These are phyloP conservation scores for Blastobotrys chiropterorum DNA, from an alignment of 805 yeast genomes.

Conservation along the genomic window DNA sequence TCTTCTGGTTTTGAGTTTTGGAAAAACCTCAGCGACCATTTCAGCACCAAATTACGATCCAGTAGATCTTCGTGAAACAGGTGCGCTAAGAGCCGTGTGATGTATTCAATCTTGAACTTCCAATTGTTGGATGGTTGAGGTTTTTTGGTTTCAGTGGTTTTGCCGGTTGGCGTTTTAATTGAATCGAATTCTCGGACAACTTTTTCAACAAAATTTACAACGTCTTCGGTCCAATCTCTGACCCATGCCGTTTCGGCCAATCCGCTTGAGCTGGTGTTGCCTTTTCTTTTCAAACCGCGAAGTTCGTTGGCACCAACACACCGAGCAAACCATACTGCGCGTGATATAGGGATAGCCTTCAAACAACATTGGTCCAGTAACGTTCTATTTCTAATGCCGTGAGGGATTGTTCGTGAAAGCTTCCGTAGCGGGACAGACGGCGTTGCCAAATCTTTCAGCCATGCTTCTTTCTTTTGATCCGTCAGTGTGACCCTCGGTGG, in stretches of 20 bases:
- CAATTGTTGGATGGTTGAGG: slow-evolving; percentile 23
- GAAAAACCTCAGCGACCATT: slow-evolving; percentile 56
- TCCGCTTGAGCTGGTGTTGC: slow-evolving; percentile 17
- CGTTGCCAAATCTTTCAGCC: slow-evolving; percentile 78
- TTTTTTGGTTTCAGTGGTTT: background rate
- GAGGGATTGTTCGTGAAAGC: slow-evolving; percentile 78
- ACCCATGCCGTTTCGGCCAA: slow-evolving; percentile 55
- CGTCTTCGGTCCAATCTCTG: slow-evolving; percentile 86
- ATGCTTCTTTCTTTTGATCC: slow-evolving; percentile 73
- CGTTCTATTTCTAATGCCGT: slow-evolving; percentile 71
- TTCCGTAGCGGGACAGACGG: slow-evolving; percentile 57
- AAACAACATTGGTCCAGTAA: slow-evolving; percentile 67
- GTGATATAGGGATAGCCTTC: slow-evolving; percentile 62
- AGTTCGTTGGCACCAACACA: slow-evolving; percentile 81
- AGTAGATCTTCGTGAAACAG: slow-evolving; percentile 64
- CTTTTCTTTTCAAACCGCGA: slow-evolving; percentile 49
- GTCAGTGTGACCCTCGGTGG: slow-evolving; percentile 90
- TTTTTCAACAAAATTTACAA: slow-evolving; percentile 52
- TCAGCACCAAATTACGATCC: slow-evolving; percentile 54
- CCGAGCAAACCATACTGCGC: slow-evolving; percentile 88
- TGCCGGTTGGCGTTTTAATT: background rate
- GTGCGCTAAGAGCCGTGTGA: slow-evolving; percentile 53
- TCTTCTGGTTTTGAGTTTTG: slow-evolving; percentile 34
- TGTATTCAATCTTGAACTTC: slow-evolving; percentile 52
- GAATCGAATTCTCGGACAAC: slow-evolving; percentile 40